Percentiles rank a stretch among this genome's conserved stretches.
These are phyloP conservation scores for Colletotrichum musae DNA, from an alignment of 2,329 filamentous ascomycete species.

Conservation along the genomic window DNA sequence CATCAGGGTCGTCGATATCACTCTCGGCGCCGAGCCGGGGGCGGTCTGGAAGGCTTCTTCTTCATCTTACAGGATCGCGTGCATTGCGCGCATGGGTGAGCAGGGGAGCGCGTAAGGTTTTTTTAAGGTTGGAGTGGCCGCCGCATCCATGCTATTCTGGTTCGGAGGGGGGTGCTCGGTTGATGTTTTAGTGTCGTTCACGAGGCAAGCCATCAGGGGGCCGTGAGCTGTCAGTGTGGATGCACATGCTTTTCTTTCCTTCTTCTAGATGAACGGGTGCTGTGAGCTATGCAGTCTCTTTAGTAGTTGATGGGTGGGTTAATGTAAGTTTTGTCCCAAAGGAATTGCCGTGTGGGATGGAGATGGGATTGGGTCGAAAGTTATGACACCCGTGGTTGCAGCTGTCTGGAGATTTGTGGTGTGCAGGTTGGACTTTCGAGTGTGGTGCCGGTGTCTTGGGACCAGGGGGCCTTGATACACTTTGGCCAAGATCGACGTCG, in stretches of 20 bases:
- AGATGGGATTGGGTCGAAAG: not conserved
- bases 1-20: too few relatives aligned
- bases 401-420: not conserved
- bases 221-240: slow-evolving; percentile 1
- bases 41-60: not conserved
- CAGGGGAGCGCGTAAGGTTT: not conserved
- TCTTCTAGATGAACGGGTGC: slow-evolving; percentile 3
- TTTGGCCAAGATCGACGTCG: slow-evolving; percentile 34
- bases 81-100: not conserved
- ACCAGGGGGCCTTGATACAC: slow-evolving; percentile 22
- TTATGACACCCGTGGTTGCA: slow-evolving; percentile 1
- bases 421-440: not conserved
- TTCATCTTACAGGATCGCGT: not conserved
- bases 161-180: slow-evolving; percentile 5
- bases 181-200: slow-evolving; percentile 2
- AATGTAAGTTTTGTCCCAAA: too few relatives aligned
- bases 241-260: not conserved
- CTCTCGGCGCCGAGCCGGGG: too few relatives aligned
- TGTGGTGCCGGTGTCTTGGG: slow-evolving; percentile 5
- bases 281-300: not conserved
- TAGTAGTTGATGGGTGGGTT: too few relatives aligned
- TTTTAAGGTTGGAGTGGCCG: slow-evolving; percentile 5
- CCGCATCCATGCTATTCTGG: slow-evolving; percentile 3
- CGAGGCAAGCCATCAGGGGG: not conserved
- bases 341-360: not conserved